A percentile compares a stretch with the other conserved stretches of the same genome.
These are phyloP conservation scores for Fraxinus angustifolia DNA, from an alignment of 305 asterid species.

Conservation along the genomic window DNA sequence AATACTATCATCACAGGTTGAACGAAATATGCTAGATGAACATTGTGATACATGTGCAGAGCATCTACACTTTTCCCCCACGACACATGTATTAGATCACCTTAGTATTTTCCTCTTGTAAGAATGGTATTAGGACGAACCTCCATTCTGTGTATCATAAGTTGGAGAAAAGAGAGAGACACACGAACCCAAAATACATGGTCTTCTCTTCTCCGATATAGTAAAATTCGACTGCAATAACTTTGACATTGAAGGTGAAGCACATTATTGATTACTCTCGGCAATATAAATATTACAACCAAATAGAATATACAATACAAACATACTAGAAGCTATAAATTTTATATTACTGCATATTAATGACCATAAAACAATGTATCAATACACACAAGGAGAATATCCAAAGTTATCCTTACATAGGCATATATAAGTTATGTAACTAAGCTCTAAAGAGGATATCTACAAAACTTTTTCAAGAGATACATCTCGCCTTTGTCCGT, in stretches of 20 bases:
- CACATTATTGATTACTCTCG: background rate
- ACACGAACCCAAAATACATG: background rate
- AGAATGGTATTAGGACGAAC: background rate
- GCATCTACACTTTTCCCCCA: background rate
- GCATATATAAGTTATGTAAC: conserved; percentile 23
- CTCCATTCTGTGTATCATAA: background rate
- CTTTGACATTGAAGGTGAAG: background rate
- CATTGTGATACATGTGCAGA: background rate
- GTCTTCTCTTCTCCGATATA: background rate
- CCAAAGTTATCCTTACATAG: conserved; percentile 12
- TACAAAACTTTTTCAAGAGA: conserved; percentile 44
- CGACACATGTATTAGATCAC: background rate
- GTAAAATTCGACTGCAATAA: background rate
- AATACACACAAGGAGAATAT: background rate
- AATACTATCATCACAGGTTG: background rate
- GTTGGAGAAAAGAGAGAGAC: background rate
- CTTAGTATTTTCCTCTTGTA: background rate
- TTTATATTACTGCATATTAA: background rate
- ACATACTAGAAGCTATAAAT: background rate
- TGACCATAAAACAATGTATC: background rate
- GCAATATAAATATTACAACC: too few relatives aligned
- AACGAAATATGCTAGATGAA: background rate
- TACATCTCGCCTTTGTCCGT: background rate
- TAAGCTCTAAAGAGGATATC: conserved; percentile 29
- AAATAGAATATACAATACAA: too few relatives aligned